Percentiles rank a stretch among this genome's conserved stretches.
Evolutionary conservation across 2,329 filamentous ascomycete genomes (phyloP).

Genomic region (Scortechinia acanthostroma): DNA sequence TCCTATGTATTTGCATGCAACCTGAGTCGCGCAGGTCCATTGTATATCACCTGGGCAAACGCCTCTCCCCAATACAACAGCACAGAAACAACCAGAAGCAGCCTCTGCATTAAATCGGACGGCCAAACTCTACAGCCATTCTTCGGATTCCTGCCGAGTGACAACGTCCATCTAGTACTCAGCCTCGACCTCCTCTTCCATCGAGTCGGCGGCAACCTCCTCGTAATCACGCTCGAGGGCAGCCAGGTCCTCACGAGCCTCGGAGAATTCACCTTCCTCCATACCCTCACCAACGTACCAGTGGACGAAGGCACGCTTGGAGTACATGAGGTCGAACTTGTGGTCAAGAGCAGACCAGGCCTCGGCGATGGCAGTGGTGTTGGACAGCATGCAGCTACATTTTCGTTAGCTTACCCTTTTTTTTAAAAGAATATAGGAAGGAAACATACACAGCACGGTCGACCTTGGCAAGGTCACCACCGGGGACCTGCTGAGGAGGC

Average conservation of each 20-base stretch:
- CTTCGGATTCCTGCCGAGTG: neutral
- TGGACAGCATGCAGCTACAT: constrained; percentile 19
- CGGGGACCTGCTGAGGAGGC: constrained; percentile 2
- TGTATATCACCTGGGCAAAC: no score
- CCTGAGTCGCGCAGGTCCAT: neutral
- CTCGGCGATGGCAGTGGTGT: constrained; percentile 63
- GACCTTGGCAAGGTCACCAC: constrained; percentile 1
- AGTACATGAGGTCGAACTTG: constrained; percentile 76
- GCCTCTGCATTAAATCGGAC: no score
- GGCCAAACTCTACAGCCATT: no score
- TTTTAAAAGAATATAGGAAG: constrained; percentile 1
- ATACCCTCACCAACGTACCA: constrained; percentile 85
- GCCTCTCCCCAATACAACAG: neutral
- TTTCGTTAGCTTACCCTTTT: constrained; percentile 7
- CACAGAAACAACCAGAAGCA: no score
- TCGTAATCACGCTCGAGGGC: constrained; percentile 65
- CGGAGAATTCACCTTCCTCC: constrained; percentile 86
- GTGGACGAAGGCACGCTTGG: constrained; percentile 70
- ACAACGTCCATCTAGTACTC: constrained; percentile 46
- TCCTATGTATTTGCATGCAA: constrained; percentile 2
- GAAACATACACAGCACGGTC: constrained; percentile 50
- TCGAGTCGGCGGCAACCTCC: constrained; percentile 63
- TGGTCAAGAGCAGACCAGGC: constrained; percentile 66
- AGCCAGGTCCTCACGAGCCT: constrained; percentile 78
- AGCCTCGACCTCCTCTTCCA: constrained; percentile 48